Evolutionary conservation across 495 filamentous ascomycete genomes (phyloP).

Genomic region (Aspergillus hancockii): DNA sequence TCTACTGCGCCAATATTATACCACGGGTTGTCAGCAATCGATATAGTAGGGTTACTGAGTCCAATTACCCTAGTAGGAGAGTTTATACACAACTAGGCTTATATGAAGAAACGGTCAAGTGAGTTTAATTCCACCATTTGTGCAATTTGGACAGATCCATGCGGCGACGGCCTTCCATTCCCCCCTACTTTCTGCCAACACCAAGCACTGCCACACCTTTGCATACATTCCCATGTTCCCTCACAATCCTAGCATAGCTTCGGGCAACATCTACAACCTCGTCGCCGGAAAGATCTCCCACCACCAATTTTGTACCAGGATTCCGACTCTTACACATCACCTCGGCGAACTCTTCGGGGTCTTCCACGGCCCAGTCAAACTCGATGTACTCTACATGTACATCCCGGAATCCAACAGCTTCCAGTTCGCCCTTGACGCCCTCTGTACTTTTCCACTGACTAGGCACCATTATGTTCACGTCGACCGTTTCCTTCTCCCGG

Average conservation of each 20-base stretch:
- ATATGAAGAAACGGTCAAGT: too few species aligned
- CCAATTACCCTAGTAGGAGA: too few species aligned
- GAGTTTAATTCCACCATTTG: too few species aligned
- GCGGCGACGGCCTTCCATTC: too few species aligned
- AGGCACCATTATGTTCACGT: not conserved
- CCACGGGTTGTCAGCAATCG: too few species aligned
- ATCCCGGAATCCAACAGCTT: not conserved
- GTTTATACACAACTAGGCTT: too few species aligned
- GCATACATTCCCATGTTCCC: not conserved
- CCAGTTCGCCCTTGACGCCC: not conserved
- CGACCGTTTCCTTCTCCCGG: not conserved
- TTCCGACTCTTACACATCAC: not conserved
- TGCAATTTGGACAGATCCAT: too few species aligned
- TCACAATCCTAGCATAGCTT: not conserved
- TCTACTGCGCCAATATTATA: too few species aligned
- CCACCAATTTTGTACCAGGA: not conserved
- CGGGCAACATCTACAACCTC: not conserved
- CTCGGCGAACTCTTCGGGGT: not conserved
- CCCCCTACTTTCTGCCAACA: not conserved
- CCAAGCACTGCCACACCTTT: not conserved
- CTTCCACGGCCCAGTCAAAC: not conserved
- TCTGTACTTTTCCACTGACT: not conserved
- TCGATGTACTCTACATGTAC: not conserved
- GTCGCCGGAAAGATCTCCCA: not conserved
- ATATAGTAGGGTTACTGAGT: too few species aligned